Conservation (phyloP, 495 filamentous ascomycete genomes). For the Platismatia glauca region DNA sequence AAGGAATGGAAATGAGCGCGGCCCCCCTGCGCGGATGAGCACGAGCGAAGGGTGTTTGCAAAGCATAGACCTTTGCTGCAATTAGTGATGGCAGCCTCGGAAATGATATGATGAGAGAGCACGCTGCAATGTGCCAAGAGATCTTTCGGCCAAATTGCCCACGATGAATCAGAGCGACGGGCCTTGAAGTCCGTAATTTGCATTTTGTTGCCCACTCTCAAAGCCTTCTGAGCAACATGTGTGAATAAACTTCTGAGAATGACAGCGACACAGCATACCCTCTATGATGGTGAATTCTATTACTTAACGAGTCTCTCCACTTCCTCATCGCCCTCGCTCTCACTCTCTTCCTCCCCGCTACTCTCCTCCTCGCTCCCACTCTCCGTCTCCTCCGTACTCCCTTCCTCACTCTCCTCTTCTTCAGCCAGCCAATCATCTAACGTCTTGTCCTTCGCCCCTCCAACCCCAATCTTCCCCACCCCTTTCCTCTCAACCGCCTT, state of each 20-base stretch:
- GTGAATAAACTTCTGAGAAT: too few species aligned
- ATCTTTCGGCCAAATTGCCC: background rate
- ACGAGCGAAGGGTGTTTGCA: background rate
- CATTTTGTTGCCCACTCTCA: too few species aligned
- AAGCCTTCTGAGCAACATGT: too few species aligned
- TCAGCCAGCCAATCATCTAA: slow-evolving; percentile 87
- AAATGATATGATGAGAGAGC: background rate
- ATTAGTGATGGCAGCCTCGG: background rate
- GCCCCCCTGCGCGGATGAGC: background rate
- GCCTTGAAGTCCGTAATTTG: too few species aligned
- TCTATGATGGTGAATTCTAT: background rate
- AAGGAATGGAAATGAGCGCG: slow-evolving; percentile 71
- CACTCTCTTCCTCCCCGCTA: slow-evolving; percentile 25
- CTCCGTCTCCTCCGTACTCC: slow-evolving; percentile 39
- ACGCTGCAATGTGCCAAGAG: too few species aligned
- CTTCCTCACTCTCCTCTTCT: slow-evolving; percentile 40
- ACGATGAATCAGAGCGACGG: background rate
- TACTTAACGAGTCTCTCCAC: slow-evolving; percentile 19
- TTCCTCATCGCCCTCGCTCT: slow-evolving; percentile 27
- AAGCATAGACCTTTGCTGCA: background rate
- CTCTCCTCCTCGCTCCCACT: slow-evolving; percentile 38
- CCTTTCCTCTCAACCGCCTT: slow-evolving; percentile 38
- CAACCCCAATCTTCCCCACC: slow-evolving; percentile 28
- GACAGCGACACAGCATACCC: background rate
- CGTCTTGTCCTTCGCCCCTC: slow-evolving; percentile 44